Evolutionary conservation across 768 basidiomycete species (phyloP).

Genomic region (Boletus vermiculosoides): DNA sequence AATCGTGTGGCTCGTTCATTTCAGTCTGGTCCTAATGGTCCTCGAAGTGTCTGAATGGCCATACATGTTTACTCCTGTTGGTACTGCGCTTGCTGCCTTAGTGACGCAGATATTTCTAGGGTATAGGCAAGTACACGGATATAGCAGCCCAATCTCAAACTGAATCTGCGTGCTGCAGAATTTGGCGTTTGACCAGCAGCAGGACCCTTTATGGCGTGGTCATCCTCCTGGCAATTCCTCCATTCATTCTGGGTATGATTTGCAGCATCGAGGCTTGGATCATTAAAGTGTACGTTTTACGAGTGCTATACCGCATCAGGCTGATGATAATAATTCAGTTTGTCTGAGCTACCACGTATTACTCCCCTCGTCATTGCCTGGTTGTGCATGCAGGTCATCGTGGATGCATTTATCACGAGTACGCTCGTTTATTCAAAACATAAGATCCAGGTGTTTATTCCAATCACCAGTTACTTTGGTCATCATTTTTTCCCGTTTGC

Average conservation of each 20-base stretch:
- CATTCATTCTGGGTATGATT: neutral
- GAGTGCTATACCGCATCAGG: neutral
- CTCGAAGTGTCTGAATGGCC: slow-evolving; percentile 38
- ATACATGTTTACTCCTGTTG: slow-evolving; percentile 49
- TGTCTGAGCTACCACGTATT: neutral
- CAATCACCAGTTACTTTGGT: neutral
- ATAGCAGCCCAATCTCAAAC: neutral
- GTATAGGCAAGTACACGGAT: slow-evolving; percentile 36
- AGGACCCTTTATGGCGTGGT: neutral
- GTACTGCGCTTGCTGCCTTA: slow-evolving; percentile 46
- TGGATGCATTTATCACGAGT: neutral
- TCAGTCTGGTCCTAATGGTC: neutral
- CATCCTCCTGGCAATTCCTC: neutral
- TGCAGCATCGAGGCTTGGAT: neutral
- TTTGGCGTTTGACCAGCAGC: neutral
- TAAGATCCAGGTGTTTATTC: neutral
- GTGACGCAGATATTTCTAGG: slow-evolving; percentile 51
- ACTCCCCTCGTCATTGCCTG: neutral
- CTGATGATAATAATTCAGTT: neutral
- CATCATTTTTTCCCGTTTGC: neutral
- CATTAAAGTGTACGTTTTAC: neutral
- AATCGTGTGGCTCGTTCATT: too few species aligned
- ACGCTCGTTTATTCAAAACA: neutral
- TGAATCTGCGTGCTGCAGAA: neutral
- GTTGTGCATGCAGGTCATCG: neutral